Percentiles rank a stretch among this genome's conserved stretches.
Evolutionary conservation across 2,329 filamentous ascomycete species (phyloP).

Genomic region (Cylindrodendrum hubeiense): DNA sequence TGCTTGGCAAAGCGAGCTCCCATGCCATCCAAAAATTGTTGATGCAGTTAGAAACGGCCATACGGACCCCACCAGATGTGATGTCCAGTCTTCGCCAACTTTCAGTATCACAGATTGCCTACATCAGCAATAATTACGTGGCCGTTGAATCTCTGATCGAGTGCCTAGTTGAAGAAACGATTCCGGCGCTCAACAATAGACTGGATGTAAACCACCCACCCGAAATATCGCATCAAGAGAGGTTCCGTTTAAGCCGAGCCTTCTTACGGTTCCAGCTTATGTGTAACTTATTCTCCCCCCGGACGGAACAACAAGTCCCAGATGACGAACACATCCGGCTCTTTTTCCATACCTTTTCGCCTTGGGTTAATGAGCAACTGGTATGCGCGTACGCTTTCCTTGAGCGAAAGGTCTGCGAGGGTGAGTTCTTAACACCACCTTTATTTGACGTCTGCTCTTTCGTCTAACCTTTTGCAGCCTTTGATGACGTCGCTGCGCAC

Average conservation of each 20-base stretch:
- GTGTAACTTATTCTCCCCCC: background rate
- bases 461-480: background rate
- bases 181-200: background rate
- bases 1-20: background rate
- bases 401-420: background rate
- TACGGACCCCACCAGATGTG: background rate
- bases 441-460: background rate
- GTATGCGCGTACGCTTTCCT: background rate
- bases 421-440: background rate
- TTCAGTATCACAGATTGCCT: background rate
- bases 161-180: background rate
- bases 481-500: constrained; percentile 2
- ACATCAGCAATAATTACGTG: background rate
- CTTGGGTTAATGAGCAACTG: constrained; percentile 13
- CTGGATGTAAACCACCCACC: background rate
- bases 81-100: background rate
- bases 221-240: background rate
- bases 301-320: background rate
- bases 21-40: background rate
- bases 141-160: background rate
- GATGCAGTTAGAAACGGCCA: background rate
- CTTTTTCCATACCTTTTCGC: background rate
- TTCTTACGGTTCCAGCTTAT: constrained; percentile 8
- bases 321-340: background rate
- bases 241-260: background rate